Conservation (phyloP, 352 stramenopile genomes). For the Phytophthora macrochlamydospora region DNA sequence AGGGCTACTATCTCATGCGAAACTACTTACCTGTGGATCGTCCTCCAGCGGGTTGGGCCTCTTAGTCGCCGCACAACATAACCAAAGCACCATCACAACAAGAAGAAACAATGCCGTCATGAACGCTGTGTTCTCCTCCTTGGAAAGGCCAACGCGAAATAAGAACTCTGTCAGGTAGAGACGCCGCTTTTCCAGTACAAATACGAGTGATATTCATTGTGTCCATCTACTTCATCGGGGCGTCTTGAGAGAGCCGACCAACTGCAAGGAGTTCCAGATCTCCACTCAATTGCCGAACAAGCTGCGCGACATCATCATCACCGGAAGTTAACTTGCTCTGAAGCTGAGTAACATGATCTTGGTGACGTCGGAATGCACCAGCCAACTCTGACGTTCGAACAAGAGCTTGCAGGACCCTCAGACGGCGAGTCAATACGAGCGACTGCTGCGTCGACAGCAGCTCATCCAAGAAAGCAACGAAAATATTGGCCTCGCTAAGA, state of each 20-base stretch:
- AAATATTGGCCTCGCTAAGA: constrained; percentile 30
- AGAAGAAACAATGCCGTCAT: background rate
- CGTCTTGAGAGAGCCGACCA: constrained; percentile 23
- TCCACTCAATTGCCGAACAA: constrained; percentile 60
- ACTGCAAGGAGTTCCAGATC: constrained; percentile 64
- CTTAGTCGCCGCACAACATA: constrained; percentile 1
- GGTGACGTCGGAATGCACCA: constrained; percentile 44
- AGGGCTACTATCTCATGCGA: too few species aligned
- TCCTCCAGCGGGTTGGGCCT: constrained; percentile 12
- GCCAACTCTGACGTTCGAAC: constrained; percentile 43
- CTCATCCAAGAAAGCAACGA: constrained; percentile 27
- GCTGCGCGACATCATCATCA: constrained; percentile 43
- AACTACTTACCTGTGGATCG: constrained; percentile 42
- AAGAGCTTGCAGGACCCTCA: constrained; percentile 58
- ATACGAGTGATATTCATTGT: constrained; percentile 27
- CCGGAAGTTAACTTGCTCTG: constrained; percentile 21
- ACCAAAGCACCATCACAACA: background rate
- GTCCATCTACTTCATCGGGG: constrained; percentile 27
- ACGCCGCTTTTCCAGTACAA: background rate
- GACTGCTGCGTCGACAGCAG: constrained; percentile 21
- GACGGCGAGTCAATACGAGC: constrained; percentile 8
- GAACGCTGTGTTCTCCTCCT: background rate
- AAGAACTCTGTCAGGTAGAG: constrained; percentile 8
- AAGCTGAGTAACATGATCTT: constrained; percentile 31
- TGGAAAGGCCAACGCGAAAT: constrained; percentile 8